A percentile compares a stretch with the other conserved stretches of the same genome.
phyloP scores from a whole-genome alignment of 352 stramenopile species.

The Phytophthora hibernalis region DNA sequence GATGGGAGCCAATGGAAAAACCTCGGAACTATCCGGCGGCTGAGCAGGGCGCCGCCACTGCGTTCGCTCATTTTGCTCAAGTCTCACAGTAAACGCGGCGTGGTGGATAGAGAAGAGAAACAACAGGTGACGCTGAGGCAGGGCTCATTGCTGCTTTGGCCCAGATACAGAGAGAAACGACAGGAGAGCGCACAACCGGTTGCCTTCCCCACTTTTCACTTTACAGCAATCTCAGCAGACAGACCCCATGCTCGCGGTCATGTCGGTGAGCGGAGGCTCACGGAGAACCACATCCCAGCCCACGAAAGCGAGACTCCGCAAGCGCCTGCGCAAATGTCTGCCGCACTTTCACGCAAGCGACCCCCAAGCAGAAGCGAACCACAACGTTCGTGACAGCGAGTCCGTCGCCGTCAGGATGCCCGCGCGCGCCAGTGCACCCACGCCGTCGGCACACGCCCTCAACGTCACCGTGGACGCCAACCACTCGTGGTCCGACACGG shows the following conservation, averaged over 20 bases:
- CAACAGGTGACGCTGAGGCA: conserved; percentile 28
- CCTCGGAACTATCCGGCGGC: conserved; percentile 1
- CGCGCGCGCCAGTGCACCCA: conserved; percentile 1
- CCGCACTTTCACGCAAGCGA: conserved; percentile 31
- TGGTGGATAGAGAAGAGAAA: background rate
- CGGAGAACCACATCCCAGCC: background rate
- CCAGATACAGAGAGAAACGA: conserved; percentile 5
- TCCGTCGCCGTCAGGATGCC: conserved; percentile 17
- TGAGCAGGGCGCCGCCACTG: conserved; percentile 40
- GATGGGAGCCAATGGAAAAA: background rate
- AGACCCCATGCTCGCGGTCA: conserved; percentile 27
- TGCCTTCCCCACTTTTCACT: conserved; percentile 3
- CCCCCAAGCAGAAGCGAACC: conserved; percentile 10
- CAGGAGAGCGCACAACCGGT: background rate
- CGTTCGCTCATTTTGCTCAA: conserved; percentile 2
- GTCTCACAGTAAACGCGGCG: conserved; percentile 29
- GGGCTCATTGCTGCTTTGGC: conserved; percentile 30
- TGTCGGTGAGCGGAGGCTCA: conserved; percentile 24
- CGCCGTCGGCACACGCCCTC: conserved; percentile 2
- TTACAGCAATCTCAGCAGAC: conserved; percentile 12
- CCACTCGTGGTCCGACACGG: conserved; percentile 55
- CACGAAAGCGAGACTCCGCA: conserved; percentile 33
- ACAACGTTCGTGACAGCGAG: conserved; percentile 13
- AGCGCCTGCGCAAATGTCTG: conserved; percentile 39
- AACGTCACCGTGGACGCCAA: conserved; percentile 25